Evolutionary conservation across 2,329 filamentous ascomycete genomes (phyloP).

Genomic region (Mycosphaerella sp.): DNA sequence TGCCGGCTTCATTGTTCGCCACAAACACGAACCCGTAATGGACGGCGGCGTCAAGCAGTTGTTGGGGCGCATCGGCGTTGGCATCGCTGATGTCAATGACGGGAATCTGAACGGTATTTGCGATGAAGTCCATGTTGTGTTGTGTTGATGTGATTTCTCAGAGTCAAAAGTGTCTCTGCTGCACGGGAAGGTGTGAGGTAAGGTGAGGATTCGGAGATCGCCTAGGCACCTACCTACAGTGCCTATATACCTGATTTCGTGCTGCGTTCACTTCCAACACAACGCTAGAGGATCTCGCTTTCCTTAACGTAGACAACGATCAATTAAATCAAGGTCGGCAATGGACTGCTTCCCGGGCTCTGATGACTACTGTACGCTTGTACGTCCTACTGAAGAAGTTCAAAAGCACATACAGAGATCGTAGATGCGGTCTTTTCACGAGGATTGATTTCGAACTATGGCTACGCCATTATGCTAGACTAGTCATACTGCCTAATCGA

Average conservation of each 20-base stretch:
- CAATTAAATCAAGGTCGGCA: neutral
- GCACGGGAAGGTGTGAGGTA: neutral
- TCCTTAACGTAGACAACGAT: neutral
- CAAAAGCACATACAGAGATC: neutral
- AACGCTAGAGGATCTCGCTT: neutral
- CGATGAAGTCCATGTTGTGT: constrained; percentile 8
- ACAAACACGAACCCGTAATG: constrained; percentile 88
- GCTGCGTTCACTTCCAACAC: no score
- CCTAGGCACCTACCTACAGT: no score
- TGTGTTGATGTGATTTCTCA: neutral
- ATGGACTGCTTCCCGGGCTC: no score
- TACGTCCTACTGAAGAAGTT: neutral
- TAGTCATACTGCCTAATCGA: neutral
- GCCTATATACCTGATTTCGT: no score
- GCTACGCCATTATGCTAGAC: no score
- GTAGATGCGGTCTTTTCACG: neutral
- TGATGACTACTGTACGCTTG: neutral
- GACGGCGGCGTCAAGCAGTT: constrained; percentile 70
- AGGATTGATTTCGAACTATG: neutral
- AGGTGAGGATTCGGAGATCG: neutral
- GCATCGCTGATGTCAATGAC: constrained; percentile 71
- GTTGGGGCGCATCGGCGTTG: constrained; percentile 54
- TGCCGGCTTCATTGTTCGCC: constrained; percentile 59
- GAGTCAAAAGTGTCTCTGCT: neutral
- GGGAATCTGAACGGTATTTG: constrained; percentile 51